phyloP scores from a whole-genome alignment of 202 grass and related monocot species.

The Elaeis oleifera region DNA sequence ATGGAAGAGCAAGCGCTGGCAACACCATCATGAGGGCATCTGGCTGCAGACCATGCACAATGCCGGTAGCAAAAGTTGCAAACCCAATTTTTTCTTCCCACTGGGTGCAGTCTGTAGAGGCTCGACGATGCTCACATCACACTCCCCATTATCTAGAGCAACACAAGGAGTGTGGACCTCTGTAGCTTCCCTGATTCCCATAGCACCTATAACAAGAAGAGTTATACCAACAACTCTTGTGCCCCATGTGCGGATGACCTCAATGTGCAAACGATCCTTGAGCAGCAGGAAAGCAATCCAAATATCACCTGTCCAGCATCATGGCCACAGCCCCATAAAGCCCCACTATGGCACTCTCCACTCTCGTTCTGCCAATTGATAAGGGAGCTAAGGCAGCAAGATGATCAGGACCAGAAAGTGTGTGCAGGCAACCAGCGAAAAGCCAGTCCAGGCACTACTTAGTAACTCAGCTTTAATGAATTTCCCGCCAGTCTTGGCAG shows the following conservation, averaged over 20 bases:
- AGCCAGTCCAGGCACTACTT: constrained; percentile 82
- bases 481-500: background rate
- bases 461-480: constrained; percentile 59
- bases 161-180: constrained; percentile 42
- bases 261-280: constrained; percentile 87
- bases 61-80: constrained; percentile 74
- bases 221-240: constrained; percentile 85
- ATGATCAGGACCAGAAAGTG: constrained; percentile 92
- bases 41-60: constrained; percentile 86
- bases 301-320: constrained; percentile 96
- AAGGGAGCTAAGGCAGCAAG: constrained; percentile 83
- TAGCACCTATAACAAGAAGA: constrained; percentile 70
- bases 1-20: constrained; percentile 73
- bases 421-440: constrained; percentile 91
- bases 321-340: constrained; percentile 96
- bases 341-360: constrained; percentile 85
- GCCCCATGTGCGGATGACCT: constrained; percentile 76
- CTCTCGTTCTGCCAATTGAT: constrained; percentile 50
- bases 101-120: constrained; percentile 22
- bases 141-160: constrained; percentile 38
- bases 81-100: constrained; percentile 81
- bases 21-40: constrained; percentile 89
- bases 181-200: constrained; percentile 70
- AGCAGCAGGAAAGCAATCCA: constrained; percentile 89
- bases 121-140: constrained; percentile 16